Percentiles rank a stretch among this genome's conserved stretches.
phyloP scores from a whole-genome alignment of 345 rosid species.

The Limnanthes douglasii region DNA sequence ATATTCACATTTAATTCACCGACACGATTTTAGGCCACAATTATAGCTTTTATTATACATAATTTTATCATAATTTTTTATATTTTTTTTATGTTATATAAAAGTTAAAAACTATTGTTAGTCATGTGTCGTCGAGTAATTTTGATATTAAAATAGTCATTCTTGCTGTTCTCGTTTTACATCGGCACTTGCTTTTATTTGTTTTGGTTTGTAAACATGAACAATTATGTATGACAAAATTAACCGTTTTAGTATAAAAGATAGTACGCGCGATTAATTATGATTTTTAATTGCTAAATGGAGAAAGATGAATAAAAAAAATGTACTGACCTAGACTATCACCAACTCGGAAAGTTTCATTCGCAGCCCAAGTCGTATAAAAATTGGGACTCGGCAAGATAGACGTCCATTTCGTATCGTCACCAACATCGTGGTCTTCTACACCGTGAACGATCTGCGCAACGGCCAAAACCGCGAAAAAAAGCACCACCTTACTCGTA shows the following conservation, averaged over 20 bases:
- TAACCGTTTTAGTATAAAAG: too few species aligned
- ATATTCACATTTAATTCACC: not conserved
- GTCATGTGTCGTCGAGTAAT: too few species aligned
- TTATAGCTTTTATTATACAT: not conserved
- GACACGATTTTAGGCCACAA: not conserved
- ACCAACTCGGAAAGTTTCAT: constrained; percentile 16
- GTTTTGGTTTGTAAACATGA: too few species aligned
- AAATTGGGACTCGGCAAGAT: constrained; percentile 5
- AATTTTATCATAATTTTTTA: not conserved
- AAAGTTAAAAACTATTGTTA: too few species aligned
- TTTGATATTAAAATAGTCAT: too few species aligned
- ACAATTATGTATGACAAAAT: too few species aligned
- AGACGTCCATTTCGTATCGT: constrained; percentile 12
- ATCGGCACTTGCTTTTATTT: too few species aligned
- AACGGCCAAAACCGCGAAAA: constrained; percentile 12
- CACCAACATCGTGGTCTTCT: constrained; percentile 20
- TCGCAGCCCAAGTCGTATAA: constrained; percentile 12
- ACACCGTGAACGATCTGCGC: constrained; percentile 7
- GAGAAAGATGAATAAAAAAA: not conserved
- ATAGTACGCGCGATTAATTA: too few species aligned
- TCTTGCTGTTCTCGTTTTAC: too few species aligned
- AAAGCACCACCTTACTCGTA: constrained; percentile 7
- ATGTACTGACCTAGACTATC: constrained; percentile 18
- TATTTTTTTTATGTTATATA: too few species aligned
- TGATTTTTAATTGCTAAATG: not conserved